Conservation (phyloP, 2,329 filamentous ascomycete species). For the Claviceps monticola region DNA sequence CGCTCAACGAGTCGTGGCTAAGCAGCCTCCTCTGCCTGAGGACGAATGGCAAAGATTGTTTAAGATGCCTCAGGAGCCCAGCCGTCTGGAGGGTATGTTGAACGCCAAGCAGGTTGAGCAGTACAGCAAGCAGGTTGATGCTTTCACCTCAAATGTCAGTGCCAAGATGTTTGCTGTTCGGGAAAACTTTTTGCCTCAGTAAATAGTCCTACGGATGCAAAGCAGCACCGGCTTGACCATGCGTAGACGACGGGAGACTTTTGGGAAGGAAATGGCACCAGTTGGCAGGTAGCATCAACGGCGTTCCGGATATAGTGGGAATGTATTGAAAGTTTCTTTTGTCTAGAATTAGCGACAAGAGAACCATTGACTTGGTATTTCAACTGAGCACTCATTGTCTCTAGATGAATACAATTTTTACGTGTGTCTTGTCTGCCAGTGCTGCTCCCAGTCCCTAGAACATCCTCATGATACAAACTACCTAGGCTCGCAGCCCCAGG, state of each 20-base stretch:
- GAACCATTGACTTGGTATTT: slow-evolving; percentile 9
- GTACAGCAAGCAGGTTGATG: slow-evolving; percentile 93
- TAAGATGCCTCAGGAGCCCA: slow-evolving; percentile 93
- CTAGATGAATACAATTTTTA: background rate
- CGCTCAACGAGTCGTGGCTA: slow-evolving; percentile 65
- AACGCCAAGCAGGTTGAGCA: slow-evolving; percentile 95
- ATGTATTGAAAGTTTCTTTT: slow-evolving; percentile 20
- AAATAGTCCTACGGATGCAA: slow-evolving; percentile 7
- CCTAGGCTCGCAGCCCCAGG: too few relatives aligned
- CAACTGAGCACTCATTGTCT: background rate
- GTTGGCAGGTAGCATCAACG: slow-evolving; percentile 26
- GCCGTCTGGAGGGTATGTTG: slow-evolving; percentile 81
- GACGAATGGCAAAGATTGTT: slow-evolving; percentile 98
- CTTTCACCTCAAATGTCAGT: slow-evolving; percentile 80
- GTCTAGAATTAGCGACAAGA: slow-evolving; percentile 22
- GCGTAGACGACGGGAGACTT: slow-evolving; percentile 6
- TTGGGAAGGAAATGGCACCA: slow-evolving; percentile 16
- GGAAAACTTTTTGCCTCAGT: slow-evolving; percentile 49
- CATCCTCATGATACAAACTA: too few relatives aligned
- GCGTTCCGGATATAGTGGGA: slow-evolving; percentile 27
- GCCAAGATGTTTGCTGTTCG: slow-evolving; percentile 98
- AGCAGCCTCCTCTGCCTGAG: slow-evolving; percentile 80
- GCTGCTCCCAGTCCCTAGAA: too few relatives aligned
- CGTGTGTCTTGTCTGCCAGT: background rate
- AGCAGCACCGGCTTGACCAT: background rate